Evolutionary conservation across 2,329 filamentous ascomycete genomes (phyloP).

Genomic region (Venturia pyrina): DNA sequence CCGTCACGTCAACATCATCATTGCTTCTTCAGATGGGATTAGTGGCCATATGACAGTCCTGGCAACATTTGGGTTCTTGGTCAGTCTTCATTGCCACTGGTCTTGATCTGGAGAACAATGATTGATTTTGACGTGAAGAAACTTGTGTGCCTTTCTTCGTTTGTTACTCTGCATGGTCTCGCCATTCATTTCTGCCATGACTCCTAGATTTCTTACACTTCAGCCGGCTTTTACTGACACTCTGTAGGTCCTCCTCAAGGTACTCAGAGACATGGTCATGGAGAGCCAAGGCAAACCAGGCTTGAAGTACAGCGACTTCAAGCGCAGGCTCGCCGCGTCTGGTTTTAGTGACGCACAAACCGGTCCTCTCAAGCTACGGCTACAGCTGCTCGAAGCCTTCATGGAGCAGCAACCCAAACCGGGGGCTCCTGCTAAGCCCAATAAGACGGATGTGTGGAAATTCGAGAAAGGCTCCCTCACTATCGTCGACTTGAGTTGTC

Average conservation of each 20-base stretch:
- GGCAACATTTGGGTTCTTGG: neutral
- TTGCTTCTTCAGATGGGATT: neutral
- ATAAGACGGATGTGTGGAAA: conserved; percentile 16
- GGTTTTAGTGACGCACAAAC: conserved; percentile 40
- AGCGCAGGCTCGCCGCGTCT: conserved; percentile 24
- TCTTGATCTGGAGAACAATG: neutral
- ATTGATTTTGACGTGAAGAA: neutral
- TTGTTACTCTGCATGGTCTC: too few relatives aligned
- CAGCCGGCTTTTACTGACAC: conserved; percentile 3
- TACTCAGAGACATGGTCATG: conserved; percentile 47
- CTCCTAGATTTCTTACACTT: neutral
- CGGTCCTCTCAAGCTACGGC: conserved; percentile 46
- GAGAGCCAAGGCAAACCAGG: conserved; percentile 29
- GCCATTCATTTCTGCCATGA: neutral
- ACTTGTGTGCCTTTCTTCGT: neutral
- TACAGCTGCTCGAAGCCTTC: conserved; percentile 56
- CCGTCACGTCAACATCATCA: neutral
- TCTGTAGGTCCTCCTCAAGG: conserved; percentile 39
- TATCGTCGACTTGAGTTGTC: conserved; percentile 64
- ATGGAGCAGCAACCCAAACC: conserved; percentile 29
- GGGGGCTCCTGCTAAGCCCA: conserved; percentile 10
- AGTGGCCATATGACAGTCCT: neutral
- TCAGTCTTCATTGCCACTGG: neutral
- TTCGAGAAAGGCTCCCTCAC: conserved; percentile 43
- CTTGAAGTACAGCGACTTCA: conserved; percentile 46